These are phyloP conservation scores for Phytophthora pluvialis DNA, from an alignment of 352 stramenopile genomes.

Conservation along the genomic window DNA sequence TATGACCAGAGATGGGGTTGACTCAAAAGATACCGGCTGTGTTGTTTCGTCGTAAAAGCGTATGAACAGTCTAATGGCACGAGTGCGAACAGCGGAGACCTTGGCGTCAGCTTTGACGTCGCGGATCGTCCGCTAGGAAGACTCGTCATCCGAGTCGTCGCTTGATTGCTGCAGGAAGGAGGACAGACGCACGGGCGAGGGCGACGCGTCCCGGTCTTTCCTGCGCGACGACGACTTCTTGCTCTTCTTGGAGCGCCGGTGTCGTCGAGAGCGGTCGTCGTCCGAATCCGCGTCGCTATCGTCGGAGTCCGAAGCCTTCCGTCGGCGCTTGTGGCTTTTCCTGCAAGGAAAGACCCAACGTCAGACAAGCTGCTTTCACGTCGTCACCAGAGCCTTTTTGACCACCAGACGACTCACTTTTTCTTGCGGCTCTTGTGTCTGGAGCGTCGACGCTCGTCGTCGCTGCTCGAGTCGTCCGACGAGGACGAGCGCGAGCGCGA, in stretches of 20 bases:
- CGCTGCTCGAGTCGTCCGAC: slow-evolving; percentile 56
- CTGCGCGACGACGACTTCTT: slow-evolving; percentile 46
- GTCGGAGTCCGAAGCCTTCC: slow-evolving; percentile 56
- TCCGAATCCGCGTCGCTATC: slow-evolving; percentile 37
- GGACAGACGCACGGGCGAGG: slow-evolving; percentile 83
- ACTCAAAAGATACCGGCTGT: slow-evolving; percentile 14
- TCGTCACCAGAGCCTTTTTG: not conserved
- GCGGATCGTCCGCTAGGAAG: slow-evolving; percentile 21
- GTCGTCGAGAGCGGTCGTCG: slow-evolving; percentile 40
- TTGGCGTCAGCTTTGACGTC: slow-evolving; percentile 1
- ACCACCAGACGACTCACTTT: slow-evolving; percentile 45
- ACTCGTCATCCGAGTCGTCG: slow-evolving; percentile 34
- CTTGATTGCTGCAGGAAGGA: slow-evolving; percentile 89
- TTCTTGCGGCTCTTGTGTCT: slow-evolving; percentile 80
- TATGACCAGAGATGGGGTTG: slow-evolving; percentile 27
- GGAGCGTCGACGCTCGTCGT: slow-evolving; percentile 52
- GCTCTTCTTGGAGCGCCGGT: slow-evolving; percentile 47
- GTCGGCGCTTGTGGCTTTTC: slow-evolving; percentile 67
- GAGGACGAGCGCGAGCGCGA: slow-evolving; percentile 60
- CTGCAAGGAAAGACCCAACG: slow-evolving; percentile 33
- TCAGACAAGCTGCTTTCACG: slow-evolving; percentile 16
- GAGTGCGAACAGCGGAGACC: not conserved
- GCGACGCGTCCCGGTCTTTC: slow-evolving; percentile 50
- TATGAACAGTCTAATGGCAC: slow-evolving; percentile 31
- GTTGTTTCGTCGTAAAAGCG: slow-evolving; percentile 23